Evolutionary conservation across 768 basidiomycete species (phyloP).

Genomic region (Lactarius vividus): DNA sequence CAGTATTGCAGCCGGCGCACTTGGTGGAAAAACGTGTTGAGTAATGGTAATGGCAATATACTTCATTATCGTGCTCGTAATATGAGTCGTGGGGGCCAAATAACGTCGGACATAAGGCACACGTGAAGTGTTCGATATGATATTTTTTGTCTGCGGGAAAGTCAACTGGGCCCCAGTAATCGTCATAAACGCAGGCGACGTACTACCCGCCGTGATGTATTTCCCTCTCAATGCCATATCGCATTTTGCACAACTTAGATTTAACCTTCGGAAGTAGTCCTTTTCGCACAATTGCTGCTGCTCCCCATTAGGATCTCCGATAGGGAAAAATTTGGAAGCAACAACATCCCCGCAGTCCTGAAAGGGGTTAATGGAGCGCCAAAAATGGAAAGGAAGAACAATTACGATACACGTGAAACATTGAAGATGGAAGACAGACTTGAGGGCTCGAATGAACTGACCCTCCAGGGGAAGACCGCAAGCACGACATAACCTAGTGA

Average conservation of each 20-base stretch:
- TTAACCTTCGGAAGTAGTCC: slow-evolving; percentile 94
- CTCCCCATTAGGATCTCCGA: slow-evolving; percentile 84
- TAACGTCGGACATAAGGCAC: slow-evolving; percentile 91
- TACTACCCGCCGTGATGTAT: slow-evolving; percentile 99
- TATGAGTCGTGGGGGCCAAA: slow-evolving; percentile 99
- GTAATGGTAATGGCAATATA: slow-evolving; percentile 99
- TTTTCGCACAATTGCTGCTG: slow-evolving; percentile 94
- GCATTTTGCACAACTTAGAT: slow-evolving; percentile 96
- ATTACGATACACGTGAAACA: slow-evolving; percentile 97
- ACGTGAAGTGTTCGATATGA: slow-evolving; percentile 99
- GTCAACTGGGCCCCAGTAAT: slow-evolving; percentile 11
- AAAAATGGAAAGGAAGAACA: slow-evolving; percentile 26
- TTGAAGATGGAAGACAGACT: slow-evolving; percentile 91
- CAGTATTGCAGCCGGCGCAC: slow-evolving; percentile 95
- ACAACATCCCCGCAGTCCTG: slow-evolving; percentile 97
- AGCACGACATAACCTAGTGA: slow-evolving; percentile 63
- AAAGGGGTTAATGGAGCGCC: slow-evolving; percentile 16
- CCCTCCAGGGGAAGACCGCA: slow-evolving; percentile 86
- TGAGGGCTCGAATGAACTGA: slow-evolving; percentile 92
- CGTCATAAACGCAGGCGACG: slow-evolving; percentile 35
- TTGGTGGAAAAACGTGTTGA: slow-evolving; percentile 98
- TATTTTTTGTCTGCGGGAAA: slow-evolving; percentile 83
- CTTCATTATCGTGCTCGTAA: slow-evolving; percentile 95
- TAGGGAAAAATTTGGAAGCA: slow-evolving; percentile 99
- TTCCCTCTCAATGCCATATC: slow-evolving; percentile 90